phyloP scores from a whole-genome alignment of 192 early-diverging fungal genomes.

The Allomyces javanicus region DNA sequence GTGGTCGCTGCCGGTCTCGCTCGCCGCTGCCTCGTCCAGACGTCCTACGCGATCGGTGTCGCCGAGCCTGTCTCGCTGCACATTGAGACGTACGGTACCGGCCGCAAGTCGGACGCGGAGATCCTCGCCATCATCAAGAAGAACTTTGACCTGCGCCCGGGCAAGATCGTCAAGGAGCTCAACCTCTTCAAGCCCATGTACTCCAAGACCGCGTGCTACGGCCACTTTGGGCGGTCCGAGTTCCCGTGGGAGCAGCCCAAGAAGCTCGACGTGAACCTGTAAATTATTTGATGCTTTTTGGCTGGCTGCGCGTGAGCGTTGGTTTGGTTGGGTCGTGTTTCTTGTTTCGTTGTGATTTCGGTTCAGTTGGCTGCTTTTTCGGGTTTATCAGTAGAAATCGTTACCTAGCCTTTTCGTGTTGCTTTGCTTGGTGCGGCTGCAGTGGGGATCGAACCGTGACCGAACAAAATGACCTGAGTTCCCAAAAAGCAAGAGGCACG shows the following conservation, averaged over 20 bases:
- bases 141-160: conserved; percentile 98
- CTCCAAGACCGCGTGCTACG: conserved; percentile 90
- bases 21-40: conserved; percentile 80
- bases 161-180: conserved; percentile 94
- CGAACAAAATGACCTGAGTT: no score
- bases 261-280: conserved; percentile 30
- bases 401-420: no score
- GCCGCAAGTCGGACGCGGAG: conserved; percentile 71
- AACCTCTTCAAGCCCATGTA: conserved; percentile 97
- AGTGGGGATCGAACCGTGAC: no score
- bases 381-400: no score
- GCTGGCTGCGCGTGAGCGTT: no score
- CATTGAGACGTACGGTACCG: conserved; percentile 92
- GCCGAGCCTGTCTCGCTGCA: conserved; percentile 91
- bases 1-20: conserved; percentile 80
- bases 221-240: conserved; percentile 77
- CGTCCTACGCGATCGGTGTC: conserved; percentile 97
- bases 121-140: conserved; percentile 83
- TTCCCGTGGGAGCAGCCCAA: conserved; percentile 90
- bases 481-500: no score
- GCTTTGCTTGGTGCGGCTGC: no score
- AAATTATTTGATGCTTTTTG: no score
- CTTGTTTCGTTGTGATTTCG: no score
- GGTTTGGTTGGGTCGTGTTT: no score
- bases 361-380: no score